Evolutionary conservation across 345 rosid genomes (phyloP).

Genomic region (Moricandia moricandioides): DNA sequence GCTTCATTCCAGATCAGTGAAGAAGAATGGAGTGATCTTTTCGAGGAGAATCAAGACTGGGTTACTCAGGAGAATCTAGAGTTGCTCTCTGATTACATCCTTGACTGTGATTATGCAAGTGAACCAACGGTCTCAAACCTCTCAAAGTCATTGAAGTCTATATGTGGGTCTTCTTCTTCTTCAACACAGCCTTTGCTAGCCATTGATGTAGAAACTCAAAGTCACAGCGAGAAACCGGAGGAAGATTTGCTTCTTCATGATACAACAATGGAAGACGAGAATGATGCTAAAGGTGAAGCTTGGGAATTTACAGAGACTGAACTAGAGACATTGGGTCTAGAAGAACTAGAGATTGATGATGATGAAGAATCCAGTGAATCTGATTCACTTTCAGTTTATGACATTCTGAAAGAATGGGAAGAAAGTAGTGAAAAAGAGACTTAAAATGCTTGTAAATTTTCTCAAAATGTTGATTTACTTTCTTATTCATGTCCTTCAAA

Average conservation of each 20-base stretch:
- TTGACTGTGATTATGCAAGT: slow-evolving; percentile 42
- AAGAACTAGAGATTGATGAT: slow-evolving; percentile 33
- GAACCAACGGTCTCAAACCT: slow-evolving; percentile 68
- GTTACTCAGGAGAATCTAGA: slow-evolving; percentile 41
- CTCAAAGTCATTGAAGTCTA: slow-evolving; percentile 48
- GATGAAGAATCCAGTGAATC: slow-evolving; percentile 36
- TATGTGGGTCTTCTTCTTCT: slow-evolving; percentile 37
- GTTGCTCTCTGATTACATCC: slow-evolving; percentile 50
- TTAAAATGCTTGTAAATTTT: slow-evolving; percentile 26
- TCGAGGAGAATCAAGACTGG: slow-evolving; percentile 44
- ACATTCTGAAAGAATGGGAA: slow-evolving; percentile 71
- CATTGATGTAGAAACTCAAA: slow-evolving; percentile 11
- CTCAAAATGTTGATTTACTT: background rate
- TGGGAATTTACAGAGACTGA: slow-evolving; percentile 37
- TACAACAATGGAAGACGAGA: slow-evolving; percentile 11
- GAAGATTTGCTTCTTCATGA: slow-evolving; percentile 22
- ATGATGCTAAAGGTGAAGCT: slow-evolving; percentile 9
- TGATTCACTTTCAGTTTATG: slow-evolving; percentile 56
- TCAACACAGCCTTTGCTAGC: slow-evolving; percentile 17
- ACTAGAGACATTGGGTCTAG: slow-evolving; percentile 36
- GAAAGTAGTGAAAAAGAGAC: slow-evolving; percentile 39
- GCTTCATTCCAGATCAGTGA: slow-evolving; percentile 82
- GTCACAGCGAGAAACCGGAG: slow-evolving; percentile 6
- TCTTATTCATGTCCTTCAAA: slow-evolving; percentile 16
- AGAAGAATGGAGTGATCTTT: slow-evolving; percentile 67